Conservation (phyloP, 176 grass and related monocot species). For the Pontederia crassipes region DNA sequence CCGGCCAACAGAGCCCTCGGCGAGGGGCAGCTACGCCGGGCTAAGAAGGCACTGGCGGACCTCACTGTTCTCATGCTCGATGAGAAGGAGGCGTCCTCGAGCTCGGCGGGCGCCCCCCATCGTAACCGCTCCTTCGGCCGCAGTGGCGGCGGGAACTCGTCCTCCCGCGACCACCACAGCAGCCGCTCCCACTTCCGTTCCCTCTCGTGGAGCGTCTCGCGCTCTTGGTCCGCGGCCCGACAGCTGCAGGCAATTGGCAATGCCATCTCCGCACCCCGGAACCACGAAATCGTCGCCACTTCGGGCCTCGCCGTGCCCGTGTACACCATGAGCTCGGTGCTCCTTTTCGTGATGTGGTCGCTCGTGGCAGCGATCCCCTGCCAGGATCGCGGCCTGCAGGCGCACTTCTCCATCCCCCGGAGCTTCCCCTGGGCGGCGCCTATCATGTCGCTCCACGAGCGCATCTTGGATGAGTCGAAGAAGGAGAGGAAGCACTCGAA, state of each 20-base stretch:
- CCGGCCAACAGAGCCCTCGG: conserved; percentile 12
- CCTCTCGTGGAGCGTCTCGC: conserved; percentile 4
- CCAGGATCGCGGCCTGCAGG: conserved; percentile 8
- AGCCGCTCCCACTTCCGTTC: conserved; percentile 7
- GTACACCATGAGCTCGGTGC: conserved; percentile 10
- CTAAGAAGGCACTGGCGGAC: conserved; percentile 61
- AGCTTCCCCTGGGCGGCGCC: conserved; percentile 1
- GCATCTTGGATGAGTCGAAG: conserved; percentile 3
- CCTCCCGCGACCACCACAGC: background rate
- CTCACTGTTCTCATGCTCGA: conserved; percentile 62
- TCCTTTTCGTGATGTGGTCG: conserved; percentile 10
- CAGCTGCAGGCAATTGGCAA: conserved; percentile 6
- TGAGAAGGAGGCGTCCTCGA: conserved; percentile 27
- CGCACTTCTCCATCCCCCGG: conserved; percentile 8
- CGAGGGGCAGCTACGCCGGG: conserved; percentile 68
- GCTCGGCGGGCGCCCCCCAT: conserved; percentile 25
- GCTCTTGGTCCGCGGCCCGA: conserved; percentile 1
- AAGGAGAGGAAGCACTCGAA: conserved; percentile 6
- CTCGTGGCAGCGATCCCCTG: conserved; percentile 8
- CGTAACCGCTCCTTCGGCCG: conserved; percentile 87
- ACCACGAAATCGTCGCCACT: background rate
- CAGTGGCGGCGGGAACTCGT: background rate
- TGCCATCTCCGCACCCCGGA: background rate
- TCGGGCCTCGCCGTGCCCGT: background rate
- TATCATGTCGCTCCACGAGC: conserved; percentile 1